Base-by-base conservation (phyloP, 768 basidiomycete genomes). In the Erythrobasidium yunnanense region DNA sequence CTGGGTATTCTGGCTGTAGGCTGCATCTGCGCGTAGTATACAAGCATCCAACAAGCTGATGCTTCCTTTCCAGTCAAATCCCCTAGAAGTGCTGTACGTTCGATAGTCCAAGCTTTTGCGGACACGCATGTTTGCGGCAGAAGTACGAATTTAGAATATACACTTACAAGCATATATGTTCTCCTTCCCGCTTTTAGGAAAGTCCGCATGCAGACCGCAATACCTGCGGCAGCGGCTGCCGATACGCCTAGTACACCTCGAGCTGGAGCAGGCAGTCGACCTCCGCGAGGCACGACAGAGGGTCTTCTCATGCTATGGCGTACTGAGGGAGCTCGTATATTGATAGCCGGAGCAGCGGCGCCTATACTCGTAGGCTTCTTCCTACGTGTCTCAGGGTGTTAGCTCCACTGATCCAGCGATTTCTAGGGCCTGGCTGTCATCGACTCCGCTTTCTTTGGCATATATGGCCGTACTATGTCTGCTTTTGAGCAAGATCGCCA, bases 381-480 rank as follows among this genome's bases (percentile, higher is more conserved):
- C n/a, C 8, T 47, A 13, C 23, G 27, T 32, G n/a, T 6, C 49
- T 5, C 30, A n/a, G 22, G 45, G 38, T 17, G 27, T 58, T 11
- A 58, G 11, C n/a, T 7, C 27, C 18, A 11, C 27, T 20, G 8
- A 11, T 46, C 15, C 56, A 46, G 17, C 29, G 8, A 55, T 22
- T 25, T 7, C 27, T 46, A 63, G 60, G 67, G 67, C 33, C 50
- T 68, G 34, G 67, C 67, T 18, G 25, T 68, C 47, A 52, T 68
- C 63, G 67, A 68, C 33, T 68, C 67, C 2, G 52, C 67, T 30
- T 68, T 68, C 46, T 68, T 68, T 27, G 51, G 49, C 1, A 13
- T 65, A 11, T 68, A 68, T 33, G 67, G 67, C 7, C 46, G 62
- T 5, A 49, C 67, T 17, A 52, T 68, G 66, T 51, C 35, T 33